Percentiles rank a stretch among this genome's conserved stretches.
Evolutionary conservation across 371 early-diverging fungal genomes (phyloP).

Genomic region (Phascolomyces articulosus): DNA sequence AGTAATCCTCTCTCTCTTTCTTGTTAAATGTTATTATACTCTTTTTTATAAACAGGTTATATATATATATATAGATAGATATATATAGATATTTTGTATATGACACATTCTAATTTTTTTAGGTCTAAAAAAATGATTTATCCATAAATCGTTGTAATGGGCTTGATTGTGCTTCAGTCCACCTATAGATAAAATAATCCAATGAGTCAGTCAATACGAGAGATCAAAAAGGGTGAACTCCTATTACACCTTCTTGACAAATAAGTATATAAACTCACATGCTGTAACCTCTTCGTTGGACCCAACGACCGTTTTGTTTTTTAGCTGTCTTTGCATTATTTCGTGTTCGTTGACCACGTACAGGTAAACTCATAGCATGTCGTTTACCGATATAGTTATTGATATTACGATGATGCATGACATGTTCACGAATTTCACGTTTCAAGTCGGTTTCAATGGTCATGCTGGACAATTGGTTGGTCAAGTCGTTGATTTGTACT

Average conservation of each 20-base stretch:
- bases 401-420: constrained; percentile 82
- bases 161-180: constrained; percentile 18
- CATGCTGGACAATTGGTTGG: constrained; percentile 84
- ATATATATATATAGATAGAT: too few relatives aligned
- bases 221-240: neutral
- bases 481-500: constrained; percentile 84
- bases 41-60: neutral
- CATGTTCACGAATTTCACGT: constrained; percentile 78
- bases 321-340: constrained; percentile 91
- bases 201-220: neutral
- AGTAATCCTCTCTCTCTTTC: too few relatives aligned
- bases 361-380: constrained; percentile 88
- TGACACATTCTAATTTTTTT: too few relatives aligned
- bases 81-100: too few relatives aligned
- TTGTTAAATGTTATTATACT: neutral
- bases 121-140: constrained; percentile 7
- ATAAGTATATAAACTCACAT: constrained; percentile 42
- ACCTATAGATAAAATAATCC: constrained; percentile 2
- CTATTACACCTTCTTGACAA: too few relatives aligned
- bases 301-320: constrained; percentile 75
- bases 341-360: constrained; percentile 88
- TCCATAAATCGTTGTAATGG: constrained; percentile 21
- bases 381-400: constrained; percentile 84
- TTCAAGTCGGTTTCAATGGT: constrained; percentile 90
- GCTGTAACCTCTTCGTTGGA: constrained; percentile 49